Base-by-base conservation (phyloP, 1,139 yeast species). In the Suhomyces coccinellae region DNA sequence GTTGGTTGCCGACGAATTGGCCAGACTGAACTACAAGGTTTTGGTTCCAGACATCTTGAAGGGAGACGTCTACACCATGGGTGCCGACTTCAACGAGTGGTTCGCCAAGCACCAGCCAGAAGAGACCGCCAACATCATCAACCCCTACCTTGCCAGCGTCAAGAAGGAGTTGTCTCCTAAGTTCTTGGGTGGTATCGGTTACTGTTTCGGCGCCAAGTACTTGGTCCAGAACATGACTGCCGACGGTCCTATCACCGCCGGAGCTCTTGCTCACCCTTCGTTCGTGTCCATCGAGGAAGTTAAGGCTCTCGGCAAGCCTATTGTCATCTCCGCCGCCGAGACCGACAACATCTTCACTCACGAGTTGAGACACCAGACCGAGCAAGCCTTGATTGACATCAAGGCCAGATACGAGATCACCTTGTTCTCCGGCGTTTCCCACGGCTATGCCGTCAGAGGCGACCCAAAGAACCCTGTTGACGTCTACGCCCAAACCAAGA, bases 121-220 rank as follows among this genome's bases (percentile, higher is more conserved):
- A 17, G 58, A 63, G 24, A 77, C 83, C 11, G 52, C 61, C 16
- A 67, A 69, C 20, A 56, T 69, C 36, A 61, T 69, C 27, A 73
- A 75, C 38, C 64, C 62, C 6, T 85, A 74, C 55, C 58, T 85
- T 50, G 52, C 56, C 1, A 57, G 60, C 3, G 63, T 84, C 49
- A 75, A 70, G 49, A 55, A 59, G 29, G 79, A 75, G 44, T 62
- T 66, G 43, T 61, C 68, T 5, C 85, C 87, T 10, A 67, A 75
- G 45, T 81, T 74, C 53, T 50, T 85, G 24, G 83, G 75, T 41
- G 80, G 81, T 15, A 67, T 85, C 44, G 97, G 97, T 15, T 83
- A 87, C 73, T 90, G 97, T 69, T 89, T 75, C 55, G 97, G 97
- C 57, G 96, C 90, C 41, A 85, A 83, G 63, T 82, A 70, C 52